A percentile compares a stretch with the other conserved stretches of the same genome.
Conservation (phyloP, 805 yeast genomes). For the Saccharomycopsis synnaedendra region DNA sequence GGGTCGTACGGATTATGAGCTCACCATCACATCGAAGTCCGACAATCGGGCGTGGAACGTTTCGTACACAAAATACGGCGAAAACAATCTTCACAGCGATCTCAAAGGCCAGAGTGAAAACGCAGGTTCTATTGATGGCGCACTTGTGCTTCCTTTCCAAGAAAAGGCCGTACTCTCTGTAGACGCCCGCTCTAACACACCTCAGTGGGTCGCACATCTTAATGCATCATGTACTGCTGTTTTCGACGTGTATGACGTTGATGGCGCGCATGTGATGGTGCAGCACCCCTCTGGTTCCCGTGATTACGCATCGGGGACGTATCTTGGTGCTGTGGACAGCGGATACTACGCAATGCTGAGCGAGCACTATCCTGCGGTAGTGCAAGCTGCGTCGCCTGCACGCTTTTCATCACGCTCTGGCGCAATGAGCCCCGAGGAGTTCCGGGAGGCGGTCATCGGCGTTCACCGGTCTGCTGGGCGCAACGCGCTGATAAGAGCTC, state of each 20-base stretch:
- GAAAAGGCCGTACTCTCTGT: slow-evolving; percentile 72
- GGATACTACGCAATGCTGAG: slow-evolving; percentile 86
- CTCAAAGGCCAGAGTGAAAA: slow-evolving; percentile 34
- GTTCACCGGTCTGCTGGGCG: slow-evolving; percentile 27
- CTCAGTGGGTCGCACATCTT: slow-evolving; percentile 67
- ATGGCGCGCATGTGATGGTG: slow-evolving; percentile 29
- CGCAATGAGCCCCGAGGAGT: slow-evolving; percentile 19
- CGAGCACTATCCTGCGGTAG: slow-evolving; percentile 65
- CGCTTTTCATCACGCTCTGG: slow-evolving; percentile 34
- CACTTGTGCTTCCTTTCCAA: slow-evolving; percentile 76
- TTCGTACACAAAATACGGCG: slow-evolving; percentile 83
- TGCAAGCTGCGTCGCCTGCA: slow-evolving; percentile 69
- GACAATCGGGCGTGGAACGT: slow-evolving; percentile 67
- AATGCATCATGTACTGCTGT: slow-evolving; percentile 67
- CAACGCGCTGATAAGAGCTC: background rate
- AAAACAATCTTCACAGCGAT: slow-evolving; percentile 60
- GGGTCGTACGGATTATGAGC: slow-evolving; percentile 64
- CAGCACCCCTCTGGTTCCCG: slow-evolving; percentile 47
- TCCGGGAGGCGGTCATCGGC: slow-evolving; percentile 35
- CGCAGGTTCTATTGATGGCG: slow-evolving; percentile 51
- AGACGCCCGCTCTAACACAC: slow-evolving; percentile 54
- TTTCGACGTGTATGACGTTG: slow-evolving; percentile 49
- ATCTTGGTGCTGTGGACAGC: slow-evolving; percentile 51
- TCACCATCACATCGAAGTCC: slow-evolving; percentile 59
- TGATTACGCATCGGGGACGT: slow-evolving; percentile 32